Evolutionary conservation across 805 yeast species (phyloP).

Genomic region (Monosporozyma servazzii): DNA sequence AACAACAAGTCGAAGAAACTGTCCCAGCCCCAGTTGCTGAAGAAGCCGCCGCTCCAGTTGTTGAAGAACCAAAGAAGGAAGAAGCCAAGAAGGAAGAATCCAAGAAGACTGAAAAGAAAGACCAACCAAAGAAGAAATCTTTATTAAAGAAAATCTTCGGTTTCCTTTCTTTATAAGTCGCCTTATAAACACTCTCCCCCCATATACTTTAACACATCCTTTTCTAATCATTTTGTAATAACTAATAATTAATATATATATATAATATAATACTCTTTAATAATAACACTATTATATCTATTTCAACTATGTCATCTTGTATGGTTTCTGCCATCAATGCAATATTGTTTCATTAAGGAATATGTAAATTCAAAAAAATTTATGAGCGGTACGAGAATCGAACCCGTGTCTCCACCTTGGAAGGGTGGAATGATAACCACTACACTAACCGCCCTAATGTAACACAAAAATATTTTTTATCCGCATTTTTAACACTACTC

Average conservation of each 20-base stretch:
- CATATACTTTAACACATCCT: neutral
- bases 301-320: too few species aligned
- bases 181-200: too few species aligned
- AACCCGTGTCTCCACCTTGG: conserved; percentile 93
- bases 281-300: too few species aligned
- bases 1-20: neutral
- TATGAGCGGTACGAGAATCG: conserved; percentile 55
- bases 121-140: conserved; percentile 2
- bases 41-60: neutral
- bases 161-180: neutral
- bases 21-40: conserved; percentile 1
- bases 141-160: conserved; percentile 1
- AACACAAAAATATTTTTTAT: too few species aligned
- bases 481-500: too few species aligned
- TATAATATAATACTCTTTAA: neutral
- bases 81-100: neutral
- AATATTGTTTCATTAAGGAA: too few species aligned
- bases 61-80: conserved; percentile 1
- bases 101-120: conserved; percentile 2
- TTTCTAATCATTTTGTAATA: neutral
- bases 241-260: neutral
- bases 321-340: too few species aligned
- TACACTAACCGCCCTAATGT: conserved; percentile 73
- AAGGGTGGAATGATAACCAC: conserved; percentile 89
- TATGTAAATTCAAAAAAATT: conserved; percentile 35